These are phyloP conservation scores for Lipomyces yamadae DNA, from an alignment of 805 yeast genomes.

Conservation along the genomic window DNA sequence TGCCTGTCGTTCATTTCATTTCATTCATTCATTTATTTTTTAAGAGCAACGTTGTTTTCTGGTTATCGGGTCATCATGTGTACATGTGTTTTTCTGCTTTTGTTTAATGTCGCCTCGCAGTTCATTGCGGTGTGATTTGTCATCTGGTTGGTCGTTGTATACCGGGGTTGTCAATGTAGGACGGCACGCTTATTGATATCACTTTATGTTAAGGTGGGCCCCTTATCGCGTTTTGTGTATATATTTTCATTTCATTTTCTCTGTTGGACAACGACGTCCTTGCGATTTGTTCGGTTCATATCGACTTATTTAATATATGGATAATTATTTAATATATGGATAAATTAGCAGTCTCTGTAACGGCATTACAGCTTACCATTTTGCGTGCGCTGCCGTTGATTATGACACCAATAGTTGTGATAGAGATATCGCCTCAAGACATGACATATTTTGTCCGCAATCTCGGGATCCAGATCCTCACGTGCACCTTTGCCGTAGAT, in stretches of 20 bases:
- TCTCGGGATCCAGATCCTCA: constrained; percentile 43
- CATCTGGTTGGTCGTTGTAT: background rate
- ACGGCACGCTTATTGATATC: background rate
- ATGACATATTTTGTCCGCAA: constrained; percentile 8
- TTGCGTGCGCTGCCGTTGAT: background rate
- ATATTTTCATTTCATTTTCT: background rate
- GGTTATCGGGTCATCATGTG: background rate
- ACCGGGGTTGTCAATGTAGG: background rate
- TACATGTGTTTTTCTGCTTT: background rate
- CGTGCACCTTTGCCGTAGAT: constrained; percentile 46
- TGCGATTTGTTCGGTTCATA: background rate
- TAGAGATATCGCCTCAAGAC: constrained; percentile 1
- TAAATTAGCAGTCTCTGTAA: background rate
- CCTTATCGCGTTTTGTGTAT: background rate
- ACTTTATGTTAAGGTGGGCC: background rate
- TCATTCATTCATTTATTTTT: background rate
- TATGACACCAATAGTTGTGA: background rate
- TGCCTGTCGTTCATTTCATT: background rate
- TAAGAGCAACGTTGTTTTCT: background rate
- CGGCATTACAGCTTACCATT: background rate
- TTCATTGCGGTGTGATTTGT: background rate
- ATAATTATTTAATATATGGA: background rate
- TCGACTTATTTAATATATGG: background rate
- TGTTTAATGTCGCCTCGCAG: background rate
- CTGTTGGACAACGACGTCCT: background rate